Evolutionary conservation across 2,329 filamentous ascomycete genomes (phyloP).

Genomic region (Cryphonectria naterciae): DNA sequence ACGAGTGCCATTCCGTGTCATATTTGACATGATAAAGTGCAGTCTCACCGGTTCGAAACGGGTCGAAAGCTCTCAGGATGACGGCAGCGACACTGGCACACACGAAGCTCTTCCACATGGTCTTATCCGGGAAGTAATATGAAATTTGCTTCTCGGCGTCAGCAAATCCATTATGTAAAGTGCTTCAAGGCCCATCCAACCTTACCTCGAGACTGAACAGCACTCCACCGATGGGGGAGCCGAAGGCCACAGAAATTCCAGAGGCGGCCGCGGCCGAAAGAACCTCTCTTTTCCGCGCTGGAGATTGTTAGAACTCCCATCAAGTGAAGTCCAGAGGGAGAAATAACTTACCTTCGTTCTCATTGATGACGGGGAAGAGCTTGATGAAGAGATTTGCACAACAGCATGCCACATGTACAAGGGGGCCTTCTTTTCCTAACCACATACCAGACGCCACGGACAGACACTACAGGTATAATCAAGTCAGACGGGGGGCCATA

Average conservation of each 20-base stretch:
- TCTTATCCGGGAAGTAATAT: slow-evolving; percentile 98
- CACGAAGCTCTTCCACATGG: slow-evolving; percentile 99
- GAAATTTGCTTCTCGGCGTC: slow-evolving; percentile 71
- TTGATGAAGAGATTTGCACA: slow-evolving; percentile 95
- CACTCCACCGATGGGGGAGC: slow-evolving; percentile 90
- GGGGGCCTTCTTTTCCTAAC: slow-evolving; percentile 92
- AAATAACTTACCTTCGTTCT: slow-evolving; percentile 73
- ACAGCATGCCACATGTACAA: slow-evolving; percentile 96
- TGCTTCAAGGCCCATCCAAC: not conserved
- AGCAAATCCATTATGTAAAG: not conserved
- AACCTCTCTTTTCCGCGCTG: slow-evolving; percentile 89
- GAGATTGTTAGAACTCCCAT: slow-evolving; percentile 32
- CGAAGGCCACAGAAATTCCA: slow-evolving; percentile 92
- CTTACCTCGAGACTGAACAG: slow-evolving; percentile 88
- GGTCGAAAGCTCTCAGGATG: slow-evolving; percentile 88
- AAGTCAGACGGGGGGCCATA: slow-evolving; percentile 15
- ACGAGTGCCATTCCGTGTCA: slow-evolving; percentile 88
- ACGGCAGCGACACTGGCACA: slow-evolving; percentile 99
- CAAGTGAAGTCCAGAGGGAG: not conserved
- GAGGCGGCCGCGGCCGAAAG: slow-evolving; percentile 90
- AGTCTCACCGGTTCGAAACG: slow-evolving; percentile 92
- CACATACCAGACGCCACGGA: slow-evolving; percentile 94
- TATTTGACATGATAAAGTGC: slow-evolving; percentile 97
- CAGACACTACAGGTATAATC: slow-evolving; percentile 64
- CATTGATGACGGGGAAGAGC: slow-evolving; percentile 77